phyloP scores from a whole-genome alignment of 192 early-diverging fungal species.

The Entophlyctis luteolus region DNA sequence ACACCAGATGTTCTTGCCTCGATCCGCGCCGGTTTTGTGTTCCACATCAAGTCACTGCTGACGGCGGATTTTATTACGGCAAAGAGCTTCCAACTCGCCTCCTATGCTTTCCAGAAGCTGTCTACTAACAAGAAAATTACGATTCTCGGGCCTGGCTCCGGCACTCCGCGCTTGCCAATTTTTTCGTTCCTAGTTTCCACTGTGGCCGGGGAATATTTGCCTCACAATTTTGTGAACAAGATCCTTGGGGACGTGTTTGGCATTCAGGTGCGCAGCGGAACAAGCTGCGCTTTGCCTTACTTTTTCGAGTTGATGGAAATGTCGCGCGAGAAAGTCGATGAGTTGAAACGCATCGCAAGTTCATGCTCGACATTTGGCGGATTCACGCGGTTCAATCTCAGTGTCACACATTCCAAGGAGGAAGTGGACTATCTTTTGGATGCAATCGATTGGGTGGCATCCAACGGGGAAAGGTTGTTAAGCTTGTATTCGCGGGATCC shows the following conservation, averaged over 20 bases:
- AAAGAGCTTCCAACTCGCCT: not conserved
- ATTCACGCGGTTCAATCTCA: constrained; percentile 38
- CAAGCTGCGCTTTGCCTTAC: constrained; percentile 41
- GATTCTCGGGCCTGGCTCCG: not conserved
- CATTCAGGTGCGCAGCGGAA: constrained; percentile 44
- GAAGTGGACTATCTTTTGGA: constrained; percentile 41
- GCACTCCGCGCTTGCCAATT: not conserved
- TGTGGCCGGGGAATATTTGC: constrained; percentile 7
- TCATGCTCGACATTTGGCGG: constrained; percentile 17
- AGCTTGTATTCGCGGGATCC: constrained; percentile 23
- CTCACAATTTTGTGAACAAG: constrained; percentile 35
- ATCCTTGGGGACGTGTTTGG: constrained; percentile 49
- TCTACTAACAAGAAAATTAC: not conserved
- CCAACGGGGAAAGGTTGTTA: constrained; percentile 30
- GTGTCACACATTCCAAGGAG: constrained; percentile 33
- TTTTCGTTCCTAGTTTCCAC: not conserved
- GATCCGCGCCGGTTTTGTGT: constrained; percentile 41
- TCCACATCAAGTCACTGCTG: constrained; percentile 30
- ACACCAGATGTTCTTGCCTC: constrained; percentile 42
- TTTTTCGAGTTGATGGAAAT: not conserved
- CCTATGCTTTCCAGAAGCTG: not conserved
- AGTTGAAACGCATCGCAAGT: not conserved
- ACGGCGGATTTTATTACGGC: constrained; percentile 5
- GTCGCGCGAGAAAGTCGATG: not conserved
- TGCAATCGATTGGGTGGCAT: constrained; percentile 37